Evolutionary conservation across 2,329 filamentous ascomycete species (phyloP).

Genomic region (Xylaria arbuscula): DNA sequence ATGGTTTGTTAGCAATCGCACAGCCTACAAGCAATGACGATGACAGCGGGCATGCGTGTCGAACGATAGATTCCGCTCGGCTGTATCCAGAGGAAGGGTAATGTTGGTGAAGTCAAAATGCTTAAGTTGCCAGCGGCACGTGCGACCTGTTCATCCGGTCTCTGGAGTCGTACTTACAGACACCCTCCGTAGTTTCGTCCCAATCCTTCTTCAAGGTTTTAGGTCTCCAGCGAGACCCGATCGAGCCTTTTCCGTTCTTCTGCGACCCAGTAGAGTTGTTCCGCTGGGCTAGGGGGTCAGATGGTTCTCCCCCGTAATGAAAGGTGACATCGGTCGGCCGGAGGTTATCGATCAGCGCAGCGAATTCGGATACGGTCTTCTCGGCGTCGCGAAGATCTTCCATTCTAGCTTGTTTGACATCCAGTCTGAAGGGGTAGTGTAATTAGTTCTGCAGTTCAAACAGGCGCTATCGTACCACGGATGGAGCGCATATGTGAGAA

Average conservation of each 20-base stretch:
- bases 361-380: conserved; percentile 41
- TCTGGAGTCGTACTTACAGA: conserved; percentile 29
- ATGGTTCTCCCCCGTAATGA: conserved; percentile 14
- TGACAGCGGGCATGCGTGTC: neutral
- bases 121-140: neutral
- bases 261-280: conserved; percentile 37
- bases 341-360: conserved; percentile 41
- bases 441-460: neutral
- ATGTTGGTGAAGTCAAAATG: neutral
- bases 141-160: neutral
- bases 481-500: conserved; percentile 2
- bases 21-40: neutral
- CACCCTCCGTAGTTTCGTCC: conserved; percentile 41
- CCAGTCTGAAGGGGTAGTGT: neutral
- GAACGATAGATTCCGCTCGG: neutral
- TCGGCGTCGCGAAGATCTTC: conserved; percentile 45
- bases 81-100: neutral
- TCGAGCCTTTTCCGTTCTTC: conserved; percentile 24
- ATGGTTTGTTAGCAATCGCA: conserved; percentile 23
- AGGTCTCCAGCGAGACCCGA: conserved; percentile 30
- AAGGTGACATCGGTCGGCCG: conserved; percentile 28
- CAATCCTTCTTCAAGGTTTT: conserved; percentile 41
- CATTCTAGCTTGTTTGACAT: conserved; percentile 34
- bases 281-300: conserved; percentile 30
- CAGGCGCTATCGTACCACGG: neutral